These are phyloP conservation scores for Rusavskia elegans DNA, from an alignment of 495 filamentous ascomycete species.

Conservation along the genomic window DNA sequence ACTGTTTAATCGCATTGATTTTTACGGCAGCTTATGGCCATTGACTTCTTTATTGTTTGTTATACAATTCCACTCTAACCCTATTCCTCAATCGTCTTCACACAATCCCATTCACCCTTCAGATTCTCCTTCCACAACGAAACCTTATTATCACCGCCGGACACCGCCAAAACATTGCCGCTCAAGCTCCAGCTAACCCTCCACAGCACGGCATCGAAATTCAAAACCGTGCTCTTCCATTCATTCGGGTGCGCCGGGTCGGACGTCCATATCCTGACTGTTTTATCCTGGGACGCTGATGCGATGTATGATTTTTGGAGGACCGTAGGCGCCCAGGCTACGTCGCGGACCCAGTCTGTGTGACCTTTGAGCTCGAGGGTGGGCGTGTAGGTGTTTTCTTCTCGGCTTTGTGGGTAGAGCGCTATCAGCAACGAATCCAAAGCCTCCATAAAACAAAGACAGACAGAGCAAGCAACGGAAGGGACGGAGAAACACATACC, in stretches of 20 bases:
- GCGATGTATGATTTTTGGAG: conserved; percentile 93
- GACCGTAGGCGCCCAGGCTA: conserved; percentile 89
- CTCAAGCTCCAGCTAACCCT: conserved; percentile 95
- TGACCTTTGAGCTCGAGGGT: conserved; percentile 54
- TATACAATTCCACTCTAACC: no score
- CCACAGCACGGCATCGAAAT: conserved; percentile 84
- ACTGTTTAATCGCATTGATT: no score
- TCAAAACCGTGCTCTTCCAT: conserved; percentile 71
- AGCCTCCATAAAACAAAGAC: no score
- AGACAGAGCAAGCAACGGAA: no score
- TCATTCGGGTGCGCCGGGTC: conserved; percentile 44
- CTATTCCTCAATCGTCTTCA: conserved; percentile 90
- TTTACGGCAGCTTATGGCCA: no score
- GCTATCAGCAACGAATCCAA: no score
- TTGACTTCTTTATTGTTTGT: neutral
- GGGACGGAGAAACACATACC: conserved; percentile 17
- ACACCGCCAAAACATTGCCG: conserved; percentile 91
- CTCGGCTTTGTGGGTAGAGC: conserved; percentile 21
- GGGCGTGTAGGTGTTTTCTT: conserved; percentile 37
- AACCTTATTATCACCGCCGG: conserved; percentile 91
- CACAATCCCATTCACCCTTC: conserved; percentile 73
- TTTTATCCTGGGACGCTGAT: conserved; percentile 87
- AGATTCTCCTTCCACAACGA: conserved; percentile 48
- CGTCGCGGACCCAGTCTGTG: conserved; percentile 94
- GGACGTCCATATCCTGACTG: conserved; percentile 89